A percentile compares a stretch with the other conserved stretches of the same genome.
Evolutionary conservation across 1,284 basidiomycete genomes (phyloP).

Genomic region (Ustilago lituana): DNA sequence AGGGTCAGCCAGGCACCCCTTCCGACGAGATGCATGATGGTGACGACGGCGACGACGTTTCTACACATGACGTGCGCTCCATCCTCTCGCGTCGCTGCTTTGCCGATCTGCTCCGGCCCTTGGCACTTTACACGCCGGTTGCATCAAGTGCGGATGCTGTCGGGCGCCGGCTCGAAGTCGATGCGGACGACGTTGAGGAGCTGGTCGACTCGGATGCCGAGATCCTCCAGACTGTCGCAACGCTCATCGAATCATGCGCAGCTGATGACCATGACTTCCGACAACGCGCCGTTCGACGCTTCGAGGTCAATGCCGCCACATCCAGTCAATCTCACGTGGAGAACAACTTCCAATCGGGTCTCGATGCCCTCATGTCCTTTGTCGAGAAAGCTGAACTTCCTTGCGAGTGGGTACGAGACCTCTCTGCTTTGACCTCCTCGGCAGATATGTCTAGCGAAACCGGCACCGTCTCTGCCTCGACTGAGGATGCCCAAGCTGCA

Average conservation of each 20-base stretch:
- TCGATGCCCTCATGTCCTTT: constrained; percentile 47
- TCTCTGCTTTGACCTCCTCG: neutral
- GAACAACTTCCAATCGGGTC: constrained; percentile 13
- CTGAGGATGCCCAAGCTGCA: constrained; percentile 27
- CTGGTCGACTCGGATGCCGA: constrained; percentile 51
- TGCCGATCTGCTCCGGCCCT: constrained; percentile 17
- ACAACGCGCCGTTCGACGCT: constrained; percentile 9
- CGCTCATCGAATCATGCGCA: constrained; percentile 45
- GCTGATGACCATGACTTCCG: constrained; percentile 36
- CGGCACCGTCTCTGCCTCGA: constrained; percentile 3
- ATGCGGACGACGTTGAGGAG: constrained; percentile 40
- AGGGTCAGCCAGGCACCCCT: constrained; percentile 13
- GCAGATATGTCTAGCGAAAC: neutral
- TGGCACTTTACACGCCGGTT: constrained; percentile 16
- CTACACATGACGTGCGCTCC: constrained; percentile 14
- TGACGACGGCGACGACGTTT: constrained; percentile 29
- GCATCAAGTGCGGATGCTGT: neutral
- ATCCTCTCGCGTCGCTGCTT: constrained; percentile 38
- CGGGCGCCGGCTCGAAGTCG: constrained; percentile 16
- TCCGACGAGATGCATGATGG: constrained; percentile 34
- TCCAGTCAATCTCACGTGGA: neutral
- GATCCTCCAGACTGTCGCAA: constrained; percentile 38
- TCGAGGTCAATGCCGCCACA: neutral
- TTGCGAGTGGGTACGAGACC: constrained; percentile 28
- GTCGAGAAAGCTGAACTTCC: constrained; percentile 49